Conservation (phyloP, 352 stramenopile genomes). For the Pythium scleroteichum region DNA sequence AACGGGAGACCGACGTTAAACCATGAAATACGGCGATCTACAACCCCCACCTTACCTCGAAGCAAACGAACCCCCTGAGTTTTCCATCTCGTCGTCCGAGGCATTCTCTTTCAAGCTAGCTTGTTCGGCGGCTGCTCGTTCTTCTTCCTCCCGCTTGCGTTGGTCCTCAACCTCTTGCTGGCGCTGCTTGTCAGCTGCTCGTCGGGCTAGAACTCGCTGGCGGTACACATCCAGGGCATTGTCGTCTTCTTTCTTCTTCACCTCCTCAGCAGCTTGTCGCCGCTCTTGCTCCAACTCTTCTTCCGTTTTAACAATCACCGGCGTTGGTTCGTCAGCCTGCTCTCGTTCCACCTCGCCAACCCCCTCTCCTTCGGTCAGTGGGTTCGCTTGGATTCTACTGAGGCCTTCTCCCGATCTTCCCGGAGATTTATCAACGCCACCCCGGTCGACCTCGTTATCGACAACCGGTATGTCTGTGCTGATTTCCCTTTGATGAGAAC, state of each 20-base stretch:
- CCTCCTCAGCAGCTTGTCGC: conserved; percentile 38
- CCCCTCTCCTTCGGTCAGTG: background rate
- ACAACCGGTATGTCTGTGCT: background rate
- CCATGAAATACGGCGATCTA: background rate
- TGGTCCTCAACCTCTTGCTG: conserved; percentile 48
- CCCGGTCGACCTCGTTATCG: background rate
- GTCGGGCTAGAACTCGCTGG: conserved; percentile 60
- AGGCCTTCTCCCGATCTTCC: background rate
- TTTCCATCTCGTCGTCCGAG: conserved; percentile 56
- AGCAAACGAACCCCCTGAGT: conserved; percentile 63
- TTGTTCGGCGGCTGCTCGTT: conserved; percentile 25
- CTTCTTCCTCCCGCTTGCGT: conserved; percentile 39
- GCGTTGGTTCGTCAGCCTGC: background rate
- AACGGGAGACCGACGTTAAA: background rate
- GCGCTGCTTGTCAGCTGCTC: conserved; percentile 61
- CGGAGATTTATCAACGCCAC: background rate
- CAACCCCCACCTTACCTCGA: conserved; percentile 46
- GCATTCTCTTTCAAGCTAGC: conserved; percentile 20
- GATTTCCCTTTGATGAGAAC: background rate
- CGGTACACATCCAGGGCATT: conserved; percentile 60
- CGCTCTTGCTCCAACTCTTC: conserved; percentile 45
- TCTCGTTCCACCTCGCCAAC: background rate
- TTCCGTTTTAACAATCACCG: conserved; percentile 14
- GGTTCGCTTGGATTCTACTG: background rate
- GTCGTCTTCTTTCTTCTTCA: conserved; percentile 64